Evolutionary conservation across 1,284 basidiomycete genomes (phyloP), one percentile per base, ranked within the genome.

Genomic region (Cutaneotrichosporon mucoides): DNA sequence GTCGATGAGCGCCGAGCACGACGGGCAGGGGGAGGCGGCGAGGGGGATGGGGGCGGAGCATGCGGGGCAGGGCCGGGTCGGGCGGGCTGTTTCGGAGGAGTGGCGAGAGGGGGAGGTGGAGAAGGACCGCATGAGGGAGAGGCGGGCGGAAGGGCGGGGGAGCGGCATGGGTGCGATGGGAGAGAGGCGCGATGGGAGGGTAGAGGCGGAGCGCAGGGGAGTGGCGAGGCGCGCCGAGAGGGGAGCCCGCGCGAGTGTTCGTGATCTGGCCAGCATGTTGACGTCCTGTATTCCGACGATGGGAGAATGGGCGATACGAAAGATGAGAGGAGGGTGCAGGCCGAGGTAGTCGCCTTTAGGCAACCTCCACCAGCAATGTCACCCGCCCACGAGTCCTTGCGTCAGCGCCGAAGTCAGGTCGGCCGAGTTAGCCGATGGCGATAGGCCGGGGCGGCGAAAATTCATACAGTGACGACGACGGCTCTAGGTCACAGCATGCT

Each of bases 1-100:
- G n/a, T 68, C 66, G 6, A 75, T 54, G 16, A 76, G 64, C 4
- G 48, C 58, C 5, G 66, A 62, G 61, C 76, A 78, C 9, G 44
- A 46, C 3, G 74, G 71, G 55, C 76, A 78, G 4, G 76, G 76
- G 5, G 76, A 73, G 16, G 68, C 57, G 16, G 73, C 51, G 35
- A 69, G 55, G 4, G 72, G 67, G 45, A 73, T 57, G 13, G 64
- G 54, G 3, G 62, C 51, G 11, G 46, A 49, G 62, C 76, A 76
- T 7, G 53, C 54, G 5, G 74, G 70, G 50, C 73, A 76, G 7
- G 66, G 36, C 16, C 69, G 65, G 15, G 68, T 63, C 24, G 46
- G 45, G 12, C 3, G 9, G 7, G 45, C 8, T 40, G 38, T 40
- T 40, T 12, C 38, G 38, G 38, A 40, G 9, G 12, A 40, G 9